phyloP scores from a whole-genome alignment of 1,284 basidiomycete species.

The Melampsora larici-populina region DNA sequence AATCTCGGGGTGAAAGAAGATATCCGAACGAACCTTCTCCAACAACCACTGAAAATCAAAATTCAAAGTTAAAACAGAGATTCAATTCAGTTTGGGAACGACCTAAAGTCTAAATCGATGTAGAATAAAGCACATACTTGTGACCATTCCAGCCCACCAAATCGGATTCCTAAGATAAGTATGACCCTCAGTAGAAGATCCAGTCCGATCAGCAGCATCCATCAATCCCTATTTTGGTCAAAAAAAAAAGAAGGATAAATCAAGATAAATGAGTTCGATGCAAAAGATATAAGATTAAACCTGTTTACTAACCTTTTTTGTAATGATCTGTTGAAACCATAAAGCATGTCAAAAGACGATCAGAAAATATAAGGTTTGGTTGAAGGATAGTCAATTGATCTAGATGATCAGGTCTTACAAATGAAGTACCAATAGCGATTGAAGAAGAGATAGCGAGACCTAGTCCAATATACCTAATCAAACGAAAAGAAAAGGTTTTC shows the following conservation, averaged over 20 bases:
- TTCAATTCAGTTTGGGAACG: no score
- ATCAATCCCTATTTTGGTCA: conserved; percentile 38
- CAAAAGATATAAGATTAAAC: no score
- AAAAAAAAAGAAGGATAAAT: background rate
- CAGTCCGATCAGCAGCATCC: conserved; percentile 42
- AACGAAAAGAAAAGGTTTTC: background rate
- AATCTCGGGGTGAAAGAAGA: no score
- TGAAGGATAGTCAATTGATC: no score
- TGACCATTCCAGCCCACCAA: conserved; percentile 97
- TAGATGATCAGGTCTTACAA: conserved; percentile 1
- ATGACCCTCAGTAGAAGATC: conserved; percentile 49
- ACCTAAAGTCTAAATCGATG: no score
- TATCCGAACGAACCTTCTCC: conserved; percentile 69
- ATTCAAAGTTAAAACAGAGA: no score
- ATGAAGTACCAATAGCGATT: conserved; percentile 67
- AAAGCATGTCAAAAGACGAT: conserved; percentile 11
- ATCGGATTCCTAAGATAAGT: conserved; percentile 84
- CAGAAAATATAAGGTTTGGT: no score
- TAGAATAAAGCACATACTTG: no score
- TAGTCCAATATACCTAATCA: conserved; percentile 76
- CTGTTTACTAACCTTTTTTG: conserved; percentile 72
- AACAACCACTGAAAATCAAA: conserved; percentile 66
- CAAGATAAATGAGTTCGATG: no score
- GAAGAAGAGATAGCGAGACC: conserved; percentile 76
- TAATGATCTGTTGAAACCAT: conserved; percentile 83